Evolutionary conservation across 805 yeast species (phyloP).

Genomic region (Ogataea salicorniae): DNA sequence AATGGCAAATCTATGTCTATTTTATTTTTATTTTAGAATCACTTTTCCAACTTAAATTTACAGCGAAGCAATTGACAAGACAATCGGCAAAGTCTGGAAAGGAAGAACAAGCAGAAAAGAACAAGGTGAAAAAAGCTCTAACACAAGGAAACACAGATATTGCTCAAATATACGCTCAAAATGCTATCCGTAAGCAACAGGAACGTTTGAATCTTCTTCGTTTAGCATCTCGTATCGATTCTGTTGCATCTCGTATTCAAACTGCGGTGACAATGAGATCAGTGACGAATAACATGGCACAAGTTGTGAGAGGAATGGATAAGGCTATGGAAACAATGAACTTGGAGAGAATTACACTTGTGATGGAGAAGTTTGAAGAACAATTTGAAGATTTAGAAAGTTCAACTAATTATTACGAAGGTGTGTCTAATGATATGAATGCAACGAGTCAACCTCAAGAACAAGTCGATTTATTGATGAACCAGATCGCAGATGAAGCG

Average conservation of each 20-base stretch:
- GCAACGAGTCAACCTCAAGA: conserved; percentile 92
- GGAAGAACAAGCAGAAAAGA: conserved; percentile 83
- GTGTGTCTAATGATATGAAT: conserved; percentile 81
- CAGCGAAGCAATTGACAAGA: conserved; percentile 86
- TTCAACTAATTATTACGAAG: conserved; percentile 86
- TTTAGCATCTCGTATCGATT: conserved; percentile 85
- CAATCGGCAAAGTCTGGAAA: conserved; percentile 89
- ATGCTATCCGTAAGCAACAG: conserved; percentile 86
- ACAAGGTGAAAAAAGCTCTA: conserved; percentile 84
- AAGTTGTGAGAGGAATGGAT: conserved; percentile 94
- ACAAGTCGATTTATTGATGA: conserved; percentile 86
- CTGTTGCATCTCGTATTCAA: conserved; percentile 92
- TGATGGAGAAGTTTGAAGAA: conserved; percentile 94
- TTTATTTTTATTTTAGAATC: conserved; percentile 38
- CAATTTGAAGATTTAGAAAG: conserved; percentile 97
- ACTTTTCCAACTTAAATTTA: conserved; percentile 69
- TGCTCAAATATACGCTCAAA: conserved; percentile 90
- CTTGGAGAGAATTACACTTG: conserved; percentile 82
- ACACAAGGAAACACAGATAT: conserved; percentile 84
- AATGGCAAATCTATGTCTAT: no score
- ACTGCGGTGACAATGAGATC: conserved; percentile 98
- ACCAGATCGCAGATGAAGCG: conserved; percentile 93
- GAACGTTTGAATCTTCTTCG: conserved; percentile 79
- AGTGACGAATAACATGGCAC: conserved; percentile 90
- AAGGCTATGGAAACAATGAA: conserved; percentile 94